phyloP scores from a whole-genome alignment of 2,329 filamentous ascomycete genomes.

The Talaromyces albobiverticillius region DNA sequence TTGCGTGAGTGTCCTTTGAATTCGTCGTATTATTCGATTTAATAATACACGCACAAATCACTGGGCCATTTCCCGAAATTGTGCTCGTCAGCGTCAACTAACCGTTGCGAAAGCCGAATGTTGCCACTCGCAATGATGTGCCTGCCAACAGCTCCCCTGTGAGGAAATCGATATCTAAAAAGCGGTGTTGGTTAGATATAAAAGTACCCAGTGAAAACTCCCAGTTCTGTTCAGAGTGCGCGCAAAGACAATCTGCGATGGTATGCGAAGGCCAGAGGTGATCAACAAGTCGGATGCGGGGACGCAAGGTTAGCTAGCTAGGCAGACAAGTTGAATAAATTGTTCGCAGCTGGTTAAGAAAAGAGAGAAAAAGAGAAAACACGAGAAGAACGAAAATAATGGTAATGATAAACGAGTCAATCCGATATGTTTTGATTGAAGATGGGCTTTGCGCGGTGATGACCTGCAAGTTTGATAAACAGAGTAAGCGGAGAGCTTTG shows the following conservation, averaged over 20 bases:
- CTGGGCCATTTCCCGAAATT: constrained; percentile 6
- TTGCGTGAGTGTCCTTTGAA: not conserved
- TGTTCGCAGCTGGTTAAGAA: not conserved
- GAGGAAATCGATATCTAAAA: not conserved
- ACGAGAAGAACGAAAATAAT: not conserved
- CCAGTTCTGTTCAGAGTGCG: not conserved
- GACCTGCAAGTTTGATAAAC: constrained; percentile 3
- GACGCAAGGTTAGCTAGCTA: constrained; percentile 9
- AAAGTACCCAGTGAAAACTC: not conserved
- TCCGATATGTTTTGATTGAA: not conserved
- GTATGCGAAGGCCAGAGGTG: not conserved
- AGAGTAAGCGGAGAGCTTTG: constrained; percentile 3
- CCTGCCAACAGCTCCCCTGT: not conserved
- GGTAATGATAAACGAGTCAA: not conserved
- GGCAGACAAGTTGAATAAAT: not conserved
- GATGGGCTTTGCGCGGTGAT: constrained; percentile 3
- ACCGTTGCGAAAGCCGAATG: not conserved
- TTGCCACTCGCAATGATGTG: constrained; percentile 7
- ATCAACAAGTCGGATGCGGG: constrained; percentile 9
- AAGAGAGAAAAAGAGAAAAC: not conserved
- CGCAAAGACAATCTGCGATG: constrained; percentile 1
- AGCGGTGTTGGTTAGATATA: not conserved
- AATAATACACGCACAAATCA: not conserved
- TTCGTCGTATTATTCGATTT: not conserved
- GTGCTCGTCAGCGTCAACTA: constrained; percentile 2